A percentile compares a stretch with the other conserved stretches of the same genome.
Conservation (phyloP, 441 rosid genomes). For the Populus trichocarpa region DNA sequence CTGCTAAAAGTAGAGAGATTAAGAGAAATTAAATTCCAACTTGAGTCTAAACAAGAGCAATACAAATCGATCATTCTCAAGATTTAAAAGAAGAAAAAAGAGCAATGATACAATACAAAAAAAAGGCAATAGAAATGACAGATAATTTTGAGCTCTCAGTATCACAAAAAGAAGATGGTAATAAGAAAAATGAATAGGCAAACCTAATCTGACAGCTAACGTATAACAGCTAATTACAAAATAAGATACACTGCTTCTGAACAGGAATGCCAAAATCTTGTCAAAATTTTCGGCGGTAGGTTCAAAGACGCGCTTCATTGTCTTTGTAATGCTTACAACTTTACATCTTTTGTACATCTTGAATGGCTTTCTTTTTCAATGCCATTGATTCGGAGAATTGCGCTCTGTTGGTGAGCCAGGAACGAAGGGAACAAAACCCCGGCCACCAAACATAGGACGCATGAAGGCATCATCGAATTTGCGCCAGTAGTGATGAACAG, state of each 20-base stretch:
- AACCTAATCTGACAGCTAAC: background rate
- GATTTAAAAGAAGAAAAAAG: background rate
- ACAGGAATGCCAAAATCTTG: background rate
- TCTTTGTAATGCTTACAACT: constrained; percentile 1
- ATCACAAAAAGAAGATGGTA: background rate
- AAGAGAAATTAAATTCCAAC: background rate
- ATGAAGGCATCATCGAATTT: constrained; percentile 74
- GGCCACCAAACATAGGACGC: constrained; percentile 95
- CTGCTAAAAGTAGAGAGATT: background rate
- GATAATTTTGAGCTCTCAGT: background rate
- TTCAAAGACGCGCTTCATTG: background rate
- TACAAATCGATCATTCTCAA: background rate
- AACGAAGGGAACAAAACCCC: constrained; percentile 79
- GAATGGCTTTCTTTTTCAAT: constrained; percentile 16
- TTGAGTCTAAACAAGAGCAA: background rate
- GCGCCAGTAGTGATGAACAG: constrained; percentile 92
- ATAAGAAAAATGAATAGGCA: background rate
- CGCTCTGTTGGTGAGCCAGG: constrained; percentile 85
- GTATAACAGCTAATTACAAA: background rate
- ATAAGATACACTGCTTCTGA: background rate
- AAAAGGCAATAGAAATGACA: background rate
- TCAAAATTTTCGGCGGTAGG: background rate
- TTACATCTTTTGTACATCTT: constrained; percentile 24
- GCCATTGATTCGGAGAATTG: constrained; percentile 27
- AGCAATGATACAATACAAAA: background rate